Evolutionary conservation across 345 rosid species (phyloP).

Genomic region (Reutealis trisperma): DNA sequence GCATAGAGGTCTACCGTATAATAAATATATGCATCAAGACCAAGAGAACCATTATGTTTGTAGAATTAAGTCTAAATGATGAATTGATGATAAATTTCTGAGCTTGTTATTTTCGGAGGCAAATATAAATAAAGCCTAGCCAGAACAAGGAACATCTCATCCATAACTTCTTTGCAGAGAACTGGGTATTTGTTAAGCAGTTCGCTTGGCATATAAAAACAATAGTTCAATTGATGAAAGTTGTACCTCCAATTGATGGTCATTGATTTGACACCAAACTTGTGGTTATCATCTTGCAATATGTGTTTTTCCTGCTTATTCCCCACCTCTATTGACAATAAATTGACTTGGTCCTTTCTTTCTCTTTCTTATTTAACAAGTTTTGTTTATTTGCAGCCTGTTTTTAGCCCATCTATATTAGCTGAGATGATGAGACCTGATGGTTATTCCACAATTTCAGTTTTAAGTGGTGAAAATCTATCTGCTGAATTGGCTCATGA

Average conservation of each 20-base stretch:
- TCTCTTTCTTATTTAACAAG: not conserved
- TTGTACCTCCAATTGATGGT: not conserved
- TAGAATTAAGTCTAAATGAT: not conserved
- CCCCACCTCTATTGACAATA: not conserved
- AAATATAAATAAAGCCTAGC: not conserved
- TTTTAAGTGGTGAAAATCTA: constrained; percentile 62
- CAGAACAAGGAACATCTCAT: not conserved
- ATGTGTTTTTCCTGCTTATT: not conserved
- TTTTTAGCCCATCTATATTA: constrained; percentile 71
- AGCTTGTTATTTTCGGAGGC: not conserved
- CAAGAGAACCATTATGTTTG: not conserved
- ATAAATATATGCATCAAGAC: not conserved
- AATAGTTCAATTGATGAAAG: not conserved
- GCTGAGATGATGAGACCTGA: constrained; percentile 83
- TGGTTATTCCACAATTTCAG: constrained; percentile 64
- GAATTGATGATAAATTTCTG: not conserved
- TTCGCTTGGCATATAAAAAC: not conserved
- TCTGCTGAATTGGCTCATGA: constrained; percentile 87
- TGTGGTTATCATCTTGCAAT: not conserved
- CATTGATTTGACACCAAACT: not conserved
- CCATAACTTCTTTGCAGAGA: not conserved
- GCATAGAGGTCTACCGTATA: not conserved
- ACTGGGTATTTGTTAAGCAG: not conserved
- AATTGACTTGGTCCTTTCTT: not conserved
- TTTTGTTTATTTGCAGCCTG: constrained; percentile 56